phyloP scores from a whole-genome alignment of 257 asterid genomes.

The Osmanthus fragrans region DNA sequence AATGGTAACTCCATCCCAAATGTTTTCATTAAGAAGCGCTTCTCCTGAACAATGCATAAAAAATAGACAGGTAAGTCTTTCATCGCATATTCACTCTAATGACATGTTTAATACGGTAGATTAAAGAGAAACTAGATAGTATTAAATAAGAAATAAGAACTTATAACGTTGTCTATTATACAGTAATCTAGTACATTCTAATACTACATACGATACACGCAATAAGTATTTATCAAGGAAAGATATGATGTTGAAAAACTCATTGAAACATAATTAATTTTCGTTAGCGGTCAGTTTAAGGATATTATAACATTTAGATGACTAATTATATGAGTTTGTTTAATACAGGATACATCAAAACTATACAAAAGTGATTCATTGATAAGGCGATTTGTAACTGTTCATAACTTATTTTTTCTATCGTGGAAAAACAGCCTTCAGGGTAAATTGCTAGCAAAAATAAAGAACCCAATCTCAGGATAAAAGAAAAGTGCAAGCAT shows the following conservation, averaged over 20 bases:
- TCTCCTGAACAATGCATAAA: constrained; percentile 70
- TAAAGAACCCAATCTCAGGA: background rate
- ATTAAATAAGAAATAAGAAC: background rate
- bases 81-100: background rate
- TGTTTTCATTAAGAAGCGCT: constrained; percentile 83
- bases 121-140: background rate
- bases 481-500: background rate
- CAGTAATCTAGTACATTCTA: background rate
- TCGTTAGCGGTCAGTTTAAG: background rate
- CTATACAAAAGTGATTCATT: background rate
- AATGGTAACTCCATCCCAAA: constrained; percentile 82
- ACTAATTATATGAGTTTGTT: background rate
- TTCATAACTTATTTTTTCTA: too few species aligned
- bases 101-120: background rate
- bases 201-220: background rate
- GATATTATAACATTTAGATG: background rate
- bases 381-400: background rate
- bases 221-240: background rate
- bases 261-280: background rate
- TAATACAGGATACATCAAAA: background rate
- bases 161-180: background rate
- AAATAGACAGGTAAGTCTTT: background rate
- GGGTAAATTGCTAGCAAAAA: background rate
- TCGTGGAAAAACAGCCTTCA: background rate
- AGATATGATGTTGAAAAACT: background rate